Evolutionary conservation across 2,329 filamentous ascomycete species (phyloP).

Genomic region (Blastomyces parvus): DNA sequence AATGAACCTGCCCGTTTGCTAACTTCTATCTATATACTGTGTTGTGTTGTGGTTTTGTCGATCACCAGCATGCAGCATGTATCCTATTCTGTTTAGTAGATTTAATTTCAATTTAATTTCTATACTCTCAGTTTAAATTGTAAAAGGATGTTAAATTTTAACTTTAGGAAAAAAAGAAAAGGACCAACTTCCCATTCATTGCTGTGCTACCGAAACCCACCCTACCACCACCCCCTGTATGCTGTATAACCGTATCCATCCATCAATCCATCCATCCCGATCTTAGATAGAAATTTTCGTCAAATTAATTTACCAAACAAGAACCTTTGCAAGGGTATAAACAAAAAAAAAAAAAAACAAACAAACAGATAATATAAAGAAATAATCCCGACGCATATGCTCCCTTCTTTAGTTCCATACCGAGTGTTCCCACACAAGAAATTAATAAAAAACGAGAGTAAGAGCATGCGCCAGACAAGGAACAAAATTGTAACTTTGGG

Average conservation of each 20-base stretch:
- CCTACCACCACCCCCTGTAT: neutral
- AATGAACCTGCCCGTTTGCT: too few species aligned
- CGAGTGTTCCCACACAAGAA: neutral
- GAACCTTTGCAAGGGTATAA: slow-evolving; percentile 1
- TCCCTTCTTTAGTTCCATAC: neutral
- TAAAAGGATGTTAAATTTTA: neutral
- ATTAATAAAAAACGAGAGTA: neutral
- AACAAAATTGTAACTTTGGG: neutral
- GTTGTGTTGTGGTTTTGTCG: too few species aligned
- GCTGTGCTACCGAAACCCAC: neutral
- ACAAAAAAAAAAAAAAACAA: neutral
- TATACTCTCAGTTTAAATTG: too few species aligned
- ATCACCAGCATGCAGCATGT: neutral
- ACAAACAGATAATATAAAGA: neutral
- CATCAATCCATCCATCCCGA: neutral
- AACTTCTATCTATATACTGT: too few species aligned
- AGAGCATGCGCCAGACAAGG: neutral
- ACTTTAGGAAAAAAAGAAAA: neutral
- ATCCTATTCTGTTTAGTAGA: neutral
- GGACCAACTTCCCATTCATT: neutral
- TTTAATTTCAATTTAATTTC: too few species aligned
- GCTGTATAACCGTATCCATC: neutral
- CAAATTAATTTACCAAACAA: neutral
- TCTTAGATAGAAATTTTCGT: neutral
- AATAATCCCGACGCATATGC: neutral